These are phyloP conservation scores for Metschnikowia orientalis DNA, from an alignment of 805 yeast genomes.

Conservation along the genomic window DNA sequence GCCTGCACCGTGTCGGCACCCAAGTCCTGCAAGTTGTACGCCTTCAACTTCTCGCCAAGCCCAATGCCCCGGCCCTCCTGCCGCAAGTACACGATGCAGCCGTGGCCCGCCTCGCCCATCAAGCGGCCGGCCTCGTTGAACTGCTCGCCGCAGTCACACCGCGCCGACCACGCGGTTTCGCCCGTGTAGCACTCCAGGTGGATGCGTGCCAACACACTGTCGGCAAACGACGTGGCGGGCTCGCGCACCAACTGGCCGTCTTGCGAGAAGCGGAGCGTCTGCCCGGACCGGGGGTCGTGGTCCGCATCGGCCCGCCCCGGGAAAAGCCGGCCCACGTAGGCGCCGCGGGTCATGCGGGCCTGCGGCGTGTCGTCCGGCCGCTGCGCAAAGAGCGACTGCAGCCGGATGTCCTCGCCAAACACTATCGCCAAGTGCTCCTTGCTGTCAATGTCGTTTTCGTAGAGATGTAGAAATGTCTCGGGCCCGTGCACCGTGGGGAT, in stretches of 20 bases:
- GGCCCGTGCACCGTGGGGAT: constrained; percentile 95
- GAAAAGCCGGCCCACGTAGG: constrained; percentile 81
- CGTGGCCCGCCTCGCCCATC: constrained; percentile 84
- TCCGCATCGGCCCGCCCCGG: constrained; percentile 83
- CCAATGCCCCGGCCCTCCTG: constrained; percentile 99
- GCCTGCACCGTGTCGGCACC: constrained; percentile 99
- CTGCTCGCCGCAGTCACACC: constrained; percentile 99
- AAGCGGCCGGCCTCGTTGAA: constrained; percentile 95
- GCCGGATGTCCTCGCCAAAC: constrained; percentile 87
- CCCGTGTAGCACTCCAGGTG: constrained; percentile 99
- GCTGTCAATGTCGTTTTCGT: constrained; percentile 77
- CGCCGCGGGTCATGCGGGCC: constrained; percentile 98
- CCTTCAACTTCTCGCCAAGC: constrained; percentile 93
- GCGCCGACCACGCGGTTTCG: constrained; percentile 98
- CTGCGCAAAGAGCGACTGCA: constrained; percentile 60
- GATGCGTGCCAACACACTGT: constrained; percentile 69
- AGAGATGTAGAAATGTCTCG: constrained; percentile 87
- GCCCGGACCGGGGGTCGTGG: constrained; percentile 35
- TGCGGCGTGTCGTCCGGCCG: constrained; percentile 74
- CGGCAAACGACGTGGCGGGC: constrained; percentile 22
- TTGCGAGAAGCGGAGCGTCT: constrained; percentile 28
- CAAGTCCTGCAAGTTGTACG: constrained; percentile 92
- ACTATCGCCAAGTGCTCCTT: constrained; percentile 97
- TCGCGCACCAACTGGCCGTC: constrained; percentile 27
- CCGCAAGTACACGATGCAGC: constrained; percentile 90